A percentile compares a stretch with the other conserved stretches of the same genome.
These are phyloP conservation scores for Luzula sylvatica DNA, from an alignment of 176 grass and related monocot genomes.

Conservation along the genomic window DNA sequence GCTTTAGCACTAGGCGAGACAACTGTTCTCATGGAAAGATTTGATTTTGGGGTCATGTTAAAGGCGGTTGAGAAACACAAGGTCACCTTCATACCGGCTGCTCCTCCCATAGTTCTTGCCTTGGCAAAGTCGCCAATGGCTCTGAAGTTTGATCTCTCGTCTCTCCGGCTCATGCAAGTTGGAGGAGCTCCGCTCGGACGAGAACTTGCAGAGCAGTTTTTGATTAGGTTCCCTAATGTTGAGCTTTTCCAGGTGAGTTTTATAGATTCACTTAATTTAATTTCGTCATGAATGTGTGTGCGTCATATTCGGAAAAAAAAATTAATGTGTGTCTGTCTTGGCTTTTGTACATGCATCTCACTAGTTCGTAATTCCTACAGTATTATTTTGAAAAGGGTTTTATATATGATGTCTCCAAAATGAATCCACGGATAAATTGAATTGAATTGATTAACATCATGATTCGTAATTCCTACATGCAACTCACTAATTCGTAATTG, in stretches of 20 bases:
- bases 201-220: constrained; percentile 47
- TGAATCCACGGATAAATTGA: too few species aligned
- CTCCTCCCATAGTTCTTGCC: constrained; percentile 55
- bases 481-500: too few species aligned
- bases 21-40: constrained; percentile 56
- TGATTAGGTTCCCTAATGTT: constrained; percentile 40
- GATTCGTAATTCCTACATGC: too few species aligned
- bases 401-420: too few species aligned
- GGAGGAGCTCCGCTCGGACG: too few species aligned
- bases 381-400: too few species aligned
- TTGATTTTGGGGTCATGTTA: constrained; percentile 35
- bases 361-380: too few species aligned
- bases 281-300: too few species aligned
- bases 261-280: background rate
- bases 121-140: constrained; percentile 51
- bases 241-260: constrained; percentile 41
- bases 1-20: constrained; percentile 51
- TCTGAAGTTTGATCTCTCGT: constrained; percentile 39
- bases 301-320: background rate
- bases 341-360: too few species aligned
- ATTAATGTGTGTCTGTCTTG: too few species aligned
- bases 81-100: constrained; percentile 35
- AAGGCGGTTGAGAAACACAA: constrained; percentile 43
- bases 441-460: too few species aligned
- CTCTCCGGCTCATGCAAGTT: constrained; percentile 35